These are phyloP conservation scores for Adansonia rubrostipa DNA, from an alignment of 441 rosid genomes.

Conservation along the genomic window DNA sequence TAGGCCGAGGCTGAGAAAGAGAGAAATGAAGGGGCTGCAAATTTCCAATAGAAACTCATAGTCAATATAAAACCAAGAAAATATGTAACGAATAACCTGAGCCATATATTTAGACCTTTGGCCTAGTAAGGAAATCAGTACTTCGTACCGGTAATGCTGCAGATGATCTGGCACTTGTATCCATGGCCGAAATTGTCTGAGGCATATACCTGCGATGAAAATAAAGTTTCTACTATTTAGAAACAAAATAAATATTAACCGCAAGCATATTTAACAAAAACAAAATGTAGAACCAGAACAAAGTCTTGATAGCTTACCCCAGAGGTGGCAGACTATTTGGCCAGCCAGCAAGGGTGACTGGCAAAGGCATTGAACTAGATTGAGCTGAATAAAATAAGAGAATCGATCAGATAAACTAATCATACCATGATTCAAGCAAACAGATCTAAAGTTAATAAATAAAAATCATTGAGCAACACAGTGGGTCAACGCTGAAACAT, in stretches of 20 bases:
- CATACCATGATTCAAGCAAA: conserved; percentile 7
- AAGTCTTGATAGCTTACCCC: conserved; percentile 36
- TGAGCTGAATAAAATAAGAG: conserved; percentile 38
- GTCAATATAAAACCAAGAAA: conserved; percentile 18
- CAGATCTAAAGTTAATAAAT: conserved; percentile 8
- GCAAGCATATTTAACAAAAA: conserved; percentile 21
- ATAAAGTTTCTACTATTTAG: neutral
- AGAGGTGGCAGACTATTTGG: conserved; percentile 38
- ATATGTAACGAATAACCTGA: neutral
- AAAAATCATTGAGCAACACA: neutral
- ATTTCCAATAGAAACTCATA: conserved; percentile 20
- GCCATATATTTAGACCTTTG: neutral
- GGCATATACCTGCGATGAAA: conserved; percentile 38
- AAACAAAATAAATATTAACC: neutral
- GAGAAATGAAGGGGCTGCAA: conserved; percentile 37
- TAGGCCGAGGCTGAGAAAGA: conserved; percentile 50
- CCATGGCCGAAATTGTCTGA: conserved; percentile 35
- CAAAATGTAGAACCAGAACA: neutral
- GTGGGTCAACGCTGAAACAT: conserved; percentile 5
- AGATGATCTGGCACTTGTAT: conserved; percentile 35
- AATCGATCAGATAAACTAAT: conserved; percentile 1
- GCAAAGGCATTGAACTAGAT: conserved; percentile 36
- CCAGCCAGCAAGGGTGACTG: conserved; percentile 39
- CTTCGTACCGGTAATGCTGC: conserved; percentile 36
- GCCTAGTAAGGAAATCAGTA: conserved; percentile 4